Evolutionary conservation across 805 yeast genomes (phyloP).

Genomic region (Cephaloascus fragrans): DNA sequence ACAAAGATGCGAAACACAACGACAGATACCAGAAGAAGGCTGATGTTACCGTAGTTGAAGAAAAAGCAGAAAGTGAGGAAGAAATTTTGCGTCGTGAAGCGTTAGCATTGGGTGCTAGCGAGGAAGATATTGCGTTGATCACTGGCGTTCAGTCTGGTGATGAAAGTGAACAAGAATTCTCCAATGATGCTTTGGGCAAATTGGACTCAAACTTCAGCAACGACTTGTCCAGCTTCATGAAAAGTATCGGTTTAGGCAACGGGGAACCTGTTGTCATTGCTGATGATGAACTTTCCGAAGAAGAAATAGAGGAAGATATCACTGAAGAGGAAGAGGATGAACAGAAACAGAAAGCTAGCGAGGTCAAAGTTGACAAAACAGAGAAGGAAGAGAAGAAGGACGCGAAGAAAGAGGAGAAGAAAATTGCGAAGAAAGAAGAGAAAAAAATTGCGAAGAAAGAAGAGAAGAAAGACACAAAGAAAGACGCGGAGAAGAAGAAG

Average conservation of each 20-base stretch:
- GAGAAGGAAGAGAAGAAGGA: slow-evolving; percentile 1
- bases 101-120: slow-evolving; percentile 74
- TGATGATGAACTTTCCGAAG: slow-evolving; percentile 15
- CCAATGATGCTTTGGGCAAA: slow-evolving; percentile 26
- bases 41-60: neutral
- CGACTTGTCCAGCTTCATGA: slow-evolving; percentile 56
- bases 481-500: slow-evolving; percentile 10
- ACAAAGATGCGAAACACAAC: neutral
- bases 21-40: neutral
- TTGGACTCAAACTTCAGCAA: slow-evolving; percentile 33
- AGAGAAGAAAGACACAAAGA: slow-evolving; percentile 7
- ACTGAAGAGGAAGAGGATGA: slow-evolving; percentile 4
- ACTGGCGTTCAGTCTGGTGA: slow-evolving; percentile 43
- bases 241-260: slow-evolving; percentile 52
- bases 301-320: slow-evolving; percentile 8
- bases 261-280: slow-evolving; percentile 22
- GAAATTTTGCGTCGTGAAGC: slow-evolving; percentile 61
- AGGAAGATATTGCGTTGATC: slow-evolving; percentile 64
- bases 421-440: neutral
- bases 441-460: slow-evolving; percentile 2
- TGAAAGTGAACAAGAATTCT: slow-evolving; percentile 43
- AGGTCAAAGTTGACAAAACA: slow-evolving; percentile 6
- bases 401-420: neutral
- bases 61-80: slow-evolving; percentile 9
- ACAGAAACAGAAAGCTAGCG: slow-evolving; percentile 7